These are phyloP conservation scores for Corylus americana DNA, from an alignment of 306 rosid genomes.

Conservation along the genomic window DNA sequence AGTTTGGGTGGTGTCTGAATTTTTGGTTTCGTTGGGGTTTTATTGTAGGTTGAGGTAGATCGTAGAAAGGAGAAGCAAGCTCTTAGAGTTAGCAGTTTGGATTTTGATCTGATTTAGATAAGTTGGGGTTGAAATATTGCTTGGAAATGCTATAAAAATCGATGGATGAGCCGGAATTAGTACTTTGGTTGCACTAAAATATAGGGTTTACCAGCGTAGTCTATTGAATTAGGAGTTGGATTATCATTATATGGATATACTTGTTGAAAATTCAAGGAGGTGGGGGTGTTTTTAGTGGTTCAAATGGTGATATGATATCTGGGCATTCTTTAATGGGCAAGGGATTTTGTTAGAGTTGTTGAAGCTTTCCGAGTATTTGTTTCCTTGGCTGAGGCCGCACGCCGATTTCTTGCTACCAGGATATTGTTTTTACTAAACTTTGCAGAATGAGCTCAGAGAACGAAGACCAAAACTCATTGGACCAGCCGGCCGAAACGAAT, in stretches of 20 bases:
- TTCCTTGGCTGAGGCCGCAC: constrained; percentile 25
- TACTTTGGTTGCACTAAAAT: constrained; percentile 26
- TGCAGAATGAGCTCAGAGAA: constrained; percentile 72
- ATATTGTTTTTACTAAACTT: constrained; percentile 27
- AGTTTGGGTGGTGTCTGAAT: constrained; percentile 32
- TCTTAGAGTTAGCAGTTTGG: constrained; percentile 24
- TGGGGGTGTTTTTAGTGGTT: constrained; percentile 16
- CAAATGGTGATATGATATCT: constrained; percentile 10
- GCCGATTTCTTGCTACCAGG: constrained; percentile 32
- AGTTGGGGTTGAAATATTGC: constrained; percentile 27
- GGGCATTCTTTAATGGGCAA: constrained; percentile 2
- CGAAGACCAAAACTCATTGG: constrained; percentile 42
- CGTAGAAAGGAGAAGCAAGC: constrained; percentile 38
- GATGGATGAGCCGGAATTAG: constrained; percentile 29
- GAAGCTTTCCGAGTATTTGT: constrained; percentile 19
- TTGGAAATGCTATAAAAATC: constrained; percentile 20
- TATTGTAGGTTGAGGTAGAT: constrained; percentile 54
- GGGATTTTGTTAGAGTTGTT: constrained; percentile 25
- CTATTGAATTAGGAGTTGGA: constrained; percentile 31
- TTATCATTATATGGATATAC: constrained; percentile 22
- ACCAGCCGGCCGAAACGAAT: constrained; percentile 39
- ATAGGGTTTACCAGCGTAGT: constrained; percentile 3
- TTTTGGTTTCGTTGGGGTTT: constrained; percentile 26
- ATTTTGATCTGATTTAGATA: constrained; percentile 20
- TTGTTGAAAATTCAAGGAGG: neutral